These are phyloP conservation scores for Klebsormidium nitens DNA, from an alignment of 139 green algal species.

Conservation along the genomic window DNA sequence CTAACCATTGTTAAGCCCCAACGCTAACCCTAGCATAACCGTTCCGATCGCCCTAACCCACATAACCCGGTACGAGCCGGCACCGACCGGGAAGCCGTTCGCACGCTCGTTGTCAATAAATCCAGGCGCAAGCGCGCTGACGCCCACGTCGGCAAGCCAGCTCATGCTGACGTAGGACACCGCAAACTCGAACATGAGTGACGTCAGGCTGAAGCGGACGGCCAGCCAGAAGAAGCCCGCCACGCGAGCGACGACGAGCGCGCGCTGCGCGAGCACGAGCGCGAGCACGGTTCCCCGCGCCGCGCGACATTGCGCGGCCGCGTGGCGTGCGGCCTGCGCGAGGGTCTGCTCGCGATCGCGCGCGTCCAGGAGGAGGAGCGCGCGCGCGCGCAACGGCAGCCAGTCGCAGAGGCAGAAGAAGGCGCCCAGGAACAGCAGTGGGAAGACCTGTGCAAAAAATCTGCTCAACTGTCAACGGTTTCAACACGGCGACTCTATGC, in stretches of 20 bases:
- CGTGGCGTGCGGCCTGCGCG: neutral
- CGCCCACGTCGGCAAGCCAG: no score
- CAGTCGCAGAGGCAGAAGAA: neutral
- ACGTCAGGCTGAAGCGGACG: neutral
- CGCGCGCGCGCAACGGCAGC: neutral
- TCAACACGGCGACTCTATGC: no score
- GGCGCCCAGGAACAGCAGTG: neutral
- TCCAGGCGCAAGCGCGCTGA: no score
- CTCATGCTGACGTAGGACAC: neutral
- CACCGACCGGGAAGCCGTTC: no score
- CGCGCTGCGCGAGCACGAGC: neutral
- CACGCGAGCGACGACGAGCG: neutral
- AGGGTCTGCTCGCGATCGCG: neutral
- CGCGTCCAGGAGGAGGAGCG: neutral
- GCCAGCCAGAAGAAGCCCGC: neutral
- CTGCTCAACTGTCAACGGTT: no score
- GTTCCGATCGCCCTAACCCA: no score
- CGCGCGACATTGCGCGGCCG: neutral
- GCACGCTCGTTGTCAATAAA: no score
- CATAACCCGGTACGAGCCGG: no score
- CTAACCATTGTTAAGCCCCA: no score
- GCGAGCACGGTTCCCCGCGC: neutral
- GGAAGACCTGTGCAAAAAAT: no score
- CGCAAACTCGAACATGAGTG: neutral
- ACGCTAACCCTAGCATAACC: no score